Base-by-base conservation (phyloP, 371 early-diverging fungal species). In the Mortierella sp. region DNA sequence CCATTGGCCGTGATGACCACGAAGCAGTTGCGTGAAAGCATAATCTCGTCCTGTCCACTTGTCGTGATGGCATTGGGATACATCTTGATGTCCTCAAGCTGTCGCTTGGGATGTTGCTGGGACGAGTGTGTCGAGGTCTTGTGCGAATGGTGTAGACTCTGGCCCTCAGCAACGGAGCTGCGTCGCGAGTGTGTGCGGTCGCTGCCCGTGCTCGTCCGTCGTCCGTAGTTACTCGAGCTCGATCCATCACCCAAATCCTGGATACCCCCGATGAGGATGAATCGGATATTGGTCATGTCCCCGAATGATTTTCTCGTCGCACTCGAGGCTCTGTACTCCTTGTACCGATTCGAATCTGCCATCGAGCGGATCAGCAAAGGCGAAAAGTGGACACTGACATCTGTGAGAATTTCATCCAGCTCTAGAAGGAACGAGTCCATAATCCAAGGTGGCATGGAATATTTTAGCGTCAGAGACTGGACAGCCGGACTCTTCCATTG, bases 401-500 rank as follows among this genome's bases (percentile, higher is more conserved):
- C 83, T 0, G 70, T 64, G 28, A 83, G 50, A 31, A 81, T 75
- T 28, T 80, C 81, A 30, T 72, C 70, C 31, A 83, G 50, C 55
- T 83, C 80, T 48, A 78, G 50, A 23, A 63, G 34, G 58, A 71
- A 79, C 5, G 76, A 75, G 44, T 86, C 86, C 64, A 83, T 83
- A 50, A 85, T 84, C 84, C 85, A 84, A 3, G 78, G 63, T 19
- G 85, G 83, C 59, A 87, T 78, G 8, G 78, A 43, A 73, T 83
- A 59, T 52, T 63, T 42, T n/a, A 76, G 48, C 3, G 56, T 55
- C 6, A 87, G 65, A n/a, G 83, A 70, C 39, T 85, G 83, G 0
- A 91, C 89, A 15, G 85, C 83, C 0, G 89, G 83, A 56, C 82
- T 86, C 52, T 81, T 79, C 81, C 84, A 81, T 39, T 79, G 79